phyloP scores from a whole-genome alignment of 2,329 filamentous ascomycete genomes.

The Claviceps fusiformis region DNA sequence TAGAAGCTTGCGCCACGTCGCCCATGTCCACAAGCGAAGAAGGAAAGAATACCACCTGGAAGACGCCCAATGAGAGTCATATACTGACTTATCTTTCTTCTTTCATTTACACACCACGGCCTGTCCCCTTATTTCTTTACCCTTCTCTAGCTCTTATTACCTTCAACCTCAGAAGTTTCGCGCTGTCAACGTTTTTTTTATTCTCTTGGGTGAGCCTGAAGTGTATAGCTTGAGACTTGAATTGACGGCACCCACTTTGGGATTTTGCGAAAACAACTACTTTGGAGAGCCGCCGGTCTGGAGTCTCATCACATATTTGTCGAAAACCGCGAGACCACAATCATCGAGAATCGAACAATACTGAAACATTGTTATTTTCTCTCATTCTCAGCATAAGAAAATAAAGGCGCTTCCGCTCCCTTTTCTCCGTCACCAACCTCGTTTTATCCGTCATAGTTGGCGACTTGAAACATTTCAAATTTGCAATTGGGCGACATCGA shows the following conservation, averaged over 20 bases:
- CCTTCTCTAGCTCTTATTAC: background rate
- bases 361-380: background rate
- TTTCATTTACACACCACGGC: background rate
- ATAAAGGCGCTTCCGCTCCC: background rate
- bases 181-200: background rate
- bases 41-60: conserved; percentile 2
- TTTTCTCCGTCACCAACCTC: background rate
- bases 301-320: background rate
- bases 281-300: background rate
- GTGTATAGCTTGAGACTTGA: background rate
- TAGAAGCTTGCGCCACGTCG: conserved; percentile 4
- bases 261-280: background rate
- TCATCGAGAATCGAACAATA: background rate
- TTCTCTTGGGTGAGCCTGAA: background rate
- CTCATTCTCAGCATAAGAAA: background rate
- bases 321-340: background rate
- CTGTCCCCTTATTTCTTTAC: background rate
- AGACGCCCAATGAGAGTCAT: conserved; percentile 5
- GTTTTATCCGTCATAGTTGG: background rate
- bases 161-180: background rate
- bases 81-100: background rate
- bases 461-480: background rate
- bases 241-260: background rate
- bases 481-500: background rate
- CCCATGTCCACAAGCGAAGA: conserved; percentile 3